Conservation (phyloP, 805 yeast genomes). For the Candida silvatica region DNA sequence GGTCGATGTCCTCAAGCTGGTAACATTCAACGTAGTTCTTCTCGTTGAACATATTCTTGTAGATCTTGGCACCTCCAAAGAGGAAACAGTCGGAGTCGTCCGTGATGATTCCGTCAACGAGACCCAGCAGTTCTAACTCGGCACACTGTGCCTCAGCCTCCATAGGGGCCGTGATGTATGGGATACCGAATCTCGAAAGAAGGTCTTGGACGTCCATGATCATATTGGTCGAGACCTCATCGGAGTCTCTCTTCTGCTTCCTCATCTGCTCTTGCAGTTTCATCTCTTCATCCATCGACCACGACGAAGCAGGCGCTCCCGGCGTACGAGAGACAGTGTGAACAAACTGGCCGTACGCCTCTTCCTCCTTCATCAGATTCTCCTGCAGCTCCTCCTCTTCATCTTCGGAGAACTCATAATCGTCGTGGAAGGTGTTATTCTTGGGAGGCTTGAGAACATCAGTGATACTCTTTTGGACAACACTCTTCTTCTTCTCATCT, state of each 20-base stretch:
- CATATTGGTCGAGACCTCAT: slow-evolving; percentile 83
- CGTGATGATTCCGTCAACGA: slow-evolving; percentile 93
- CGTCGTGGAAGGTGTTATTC: slow-evolving; percentile 17
- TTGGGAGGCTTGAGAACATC: slow-evolving; percentile 2
- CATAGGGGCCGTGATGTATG: slow-evolving; percentile 93
- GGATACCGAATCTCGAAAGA: slow-evolving; percentile 82
- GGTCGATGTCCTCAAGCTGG: slow-evolving; percentile 44
- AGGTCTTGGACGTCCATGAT: slow-evolving; percentile 85
- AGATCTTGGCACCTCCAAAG: slow-evolving; percentile 80
- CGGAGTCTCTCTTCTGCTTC: slow-evolving; percentile 78
- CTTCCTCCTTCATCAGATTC: slow-evolving; percentile 61
- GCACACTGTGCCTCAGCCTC: slow-evolving; percentile 99
- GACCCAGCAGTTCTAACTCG: slow-evolving; percentile 49
- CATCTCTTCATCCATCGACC: slow-evolving; percentile 33
- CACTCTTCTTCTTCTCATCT: slow-evolving; percentile 3
- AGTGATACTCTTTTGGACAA: background rate
- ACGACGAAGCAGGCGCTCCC: slow-evolving; percentile 8
- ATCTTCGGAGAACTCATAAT: slow-evolving; percentile 65
- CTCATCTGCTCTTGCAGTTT: slow-evolving; percentile 51
- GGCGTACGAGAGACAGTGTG: slow-evolving; percentile 24
- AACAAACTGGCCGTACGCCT: slow-evolving; percentile 61
- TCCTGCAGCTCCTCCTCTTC: slow-evolving; percentile 65
- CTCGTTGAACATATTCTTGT: slow-evolving; percentile 91
- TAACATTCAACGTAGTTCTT: slow-evolving; percentile 88
- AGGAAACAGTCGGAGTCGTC: slow-evolving; percentile 96